Percentiles rank a stretch among this genome's conserved stretches.
Evolutionary conservation across 129 eudicot genomes (phyloP).

Genomic region (Rutidosis leptorrhynchoides): DNA sequence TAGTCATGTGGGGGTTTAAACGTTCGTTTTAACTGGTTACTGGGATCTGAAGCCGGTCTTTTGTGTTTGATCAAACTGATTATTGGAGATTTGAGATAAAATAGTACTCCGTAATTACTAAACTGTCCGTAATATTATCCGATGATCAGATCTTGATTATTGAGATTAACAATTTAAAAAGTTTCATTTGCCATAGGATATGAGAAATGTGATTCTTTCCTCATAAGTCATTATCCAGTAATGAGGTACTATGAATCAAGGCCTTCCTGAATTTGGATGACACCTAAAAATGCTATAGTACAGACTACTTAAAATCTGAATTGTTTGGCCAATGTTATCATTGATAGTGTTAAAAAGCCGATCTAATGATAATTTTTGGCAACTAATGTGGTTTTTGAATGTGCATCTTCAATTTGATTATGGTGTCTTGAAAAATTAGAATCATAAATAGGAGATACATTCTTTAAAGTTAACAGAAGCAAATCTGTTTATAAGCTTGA

Average conservation of each 20-base stretch:
- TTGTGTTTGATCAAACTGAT: not conserved
- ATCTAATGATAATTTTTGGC: not conserved
- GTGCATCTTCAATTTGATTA: slow-evolving; percentile 6
- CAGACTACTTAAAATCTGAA: not conserved
- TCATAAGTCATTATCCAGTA: not conserved
- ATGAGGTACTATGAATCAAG: not conserved
- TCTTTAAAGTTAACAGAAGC: too few relatives aligned
- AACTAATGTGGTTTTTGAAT: slow-evolving; percentile 13
- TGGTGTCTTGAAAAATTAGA: slow-evolving; percentile 11
- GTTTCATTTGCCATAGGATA: not conserved
- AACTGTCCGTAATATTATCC: not conserved
- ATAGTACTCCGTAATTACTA: not conserved
- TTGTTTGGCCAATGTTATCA: slow-evolving; percentile 1
- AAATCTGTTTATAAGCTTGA: too few relatives aligned
- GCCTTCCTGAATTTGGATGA: not conserved
- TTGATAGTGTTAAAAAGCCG: not conserved
- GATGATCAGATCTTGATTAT: not conserved
- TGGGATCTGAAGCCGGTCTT: too few relatives aligned
- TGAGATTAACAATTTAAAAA: not conserved
- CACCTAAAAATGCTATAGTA: not conserved
- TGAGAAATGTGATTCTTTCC: not conserved
- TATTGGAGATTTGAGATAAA: not conserved
- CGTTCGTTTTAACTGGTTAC: too few relatives aligned
- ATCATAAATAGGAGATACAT: too few relatives aligned
- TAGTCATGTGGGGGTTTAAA: too few relatives aligned